Evolutionary conservation across 2,329 filamentous ascomycete genomes (phyloP), one percentile per base, ranked within the genome.

Genomic region (Cordyceps militaris): DNA sequence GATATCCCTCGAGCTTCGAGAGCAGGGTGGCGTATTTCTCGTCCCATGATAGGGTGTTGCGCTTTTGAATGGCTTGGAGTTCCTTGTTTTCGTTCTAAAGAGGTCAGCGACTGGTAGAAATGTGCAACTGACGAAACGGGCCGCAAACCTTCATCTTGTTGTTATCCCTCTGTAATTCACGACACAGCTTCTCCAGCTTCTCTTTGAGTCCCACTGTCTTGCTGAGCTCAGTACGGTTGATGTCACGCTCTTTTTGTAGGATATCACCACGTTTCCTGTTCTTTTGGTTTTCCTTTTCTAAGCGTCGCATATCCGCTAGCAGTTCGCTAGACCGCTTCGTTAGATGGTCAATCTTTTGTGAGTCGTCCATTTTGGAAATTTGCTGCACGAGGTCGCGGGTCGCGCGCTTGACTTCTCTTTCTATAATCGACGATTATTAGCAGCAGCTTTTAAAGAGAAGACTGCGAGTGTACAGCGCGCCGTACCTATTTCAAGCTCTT

Each of bases 231-330:
- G 87, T 88, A 65, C 91, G 85, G 58, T 88, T 88, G 64, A 89
- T 86, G 70, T 99, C 94, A 71, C 96, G 95, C 67, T 99, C 94
- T 71, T 97, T 99, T 72, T 99, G 94, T 57, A 99, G 74, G 67
- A 91, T 88, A 70, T 99, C 94, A 26, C 89, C 90, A 24, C 91
- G 87, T 73, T 97, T 96, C 79, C 97, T 97, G 66, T 93, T 94
- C 74, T 96, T 97, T 61, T 89, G 83, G 68, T 96, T 92, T 62
- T 99, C 94, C 60, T 92, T 87, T 71, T 99, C 93, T 60, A 96
- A 81, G 57, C 92, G 87, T 73, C 97, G 96, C 91, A 97, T 96
- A 60, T 97, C 92, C 56, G 89, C 87, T 59, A 97, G 79, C 4
- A 97, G 82, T 67, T 97, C 92, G 61, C 89, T 91, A 64, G 94